Evolutionary conservation across 2,329 filamentous ascomycete genomes (phyloP).

Genomic region (Venturia asperata): DNA sequence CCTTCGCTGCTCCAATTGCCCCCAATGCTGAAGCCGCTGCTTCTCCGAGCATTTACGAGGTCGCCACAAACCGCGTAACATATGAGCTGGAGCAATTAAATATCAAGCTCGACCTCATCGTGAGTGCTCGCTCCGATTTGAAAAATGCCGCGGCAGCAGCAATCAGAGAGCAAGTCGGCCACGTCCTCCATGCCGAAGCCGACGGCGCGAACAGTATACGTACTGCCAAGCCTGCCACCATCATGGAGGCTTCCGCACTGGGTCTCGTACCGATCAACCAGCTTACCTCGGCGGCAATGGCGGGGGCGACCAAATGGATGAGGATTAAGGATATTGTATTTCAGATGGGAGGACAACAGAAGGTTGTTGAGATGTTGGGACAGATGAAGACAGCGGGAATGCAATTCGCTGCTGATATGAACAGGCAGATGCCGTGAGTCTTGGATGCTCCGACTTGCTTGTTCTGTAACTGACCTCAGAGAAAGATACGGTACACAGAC

Average conservation of each 20-base stretch:
- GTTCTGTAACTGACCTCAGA: background rate
- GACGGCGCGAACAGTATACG: conserved; percentile 1
- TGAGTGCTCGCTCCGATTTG: background rate
- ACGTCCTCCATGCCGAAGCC: background rate
- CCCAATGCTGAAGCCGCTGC: background rate
- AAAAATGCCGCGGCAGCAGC: background rate
- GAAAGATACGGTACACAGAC: background rate
- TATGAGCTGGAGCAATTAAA: background rate
- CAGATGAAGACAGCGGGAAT: background rate
- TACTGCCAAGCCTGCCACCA: background rate
- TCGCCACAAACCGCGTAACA: background rate
- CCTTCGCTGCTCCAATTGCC: conserved; percentile 8
- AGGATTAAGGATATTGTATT: background rate
- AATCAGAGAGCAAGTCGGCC: background rate
- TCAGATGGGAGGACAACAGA: background rate
- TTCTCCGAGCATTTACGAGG: background rate
- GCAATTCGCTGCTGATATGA: background rate
- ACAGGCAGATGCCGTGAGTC: background rate
- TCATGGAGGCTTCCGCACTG: background rate
- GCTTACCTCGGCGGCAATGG: background rate
- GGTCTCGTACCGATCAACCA: background rate
- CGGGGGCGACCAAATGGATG: background rate
- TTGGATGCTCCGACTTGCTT: too few relatives aligned
- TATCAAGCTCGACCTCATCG: background rate
- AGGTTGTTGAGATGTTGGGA: background rate